These are phyloP conservation scores for Selaginella tamariscina DNA, from an alignment of 75 land plant genomes.

Conservation along the genomic window DNA sequence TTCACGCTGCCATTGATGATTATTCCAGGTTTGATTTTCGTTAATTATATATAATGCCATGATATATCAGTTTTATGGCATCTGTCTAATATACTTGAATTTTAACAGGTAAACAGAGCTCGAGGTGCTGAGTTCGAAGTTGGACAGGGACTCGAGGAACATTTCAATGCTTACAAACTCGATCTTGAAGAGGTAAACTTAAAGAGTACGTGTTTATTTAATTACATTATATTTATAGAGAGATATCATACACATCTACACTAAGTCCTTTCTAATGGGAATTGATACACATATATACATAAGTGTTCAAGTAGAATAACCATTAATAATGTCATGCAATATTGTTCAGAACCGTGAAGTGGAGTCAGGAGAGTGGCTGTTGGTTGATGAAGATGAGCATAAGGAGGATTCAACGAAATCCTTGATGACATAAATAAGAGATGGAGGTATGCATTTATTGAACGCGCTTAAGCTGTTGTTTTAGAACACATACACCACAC, in stretches of 20 bases:
- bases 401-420: background rate
- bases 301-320: background rate
- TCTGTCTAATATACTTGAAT: too few species aligned
- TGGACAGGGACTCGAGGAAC: conserved; percentile 21
- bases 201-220: too few species aligned
- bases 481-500: too few species aligned
- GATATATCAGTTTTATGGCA: too few species aligned
- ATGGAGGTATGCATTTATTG: background rate
- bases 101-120: too few species aligned
- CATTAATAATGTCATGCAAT: background rate
- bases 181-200: conserved; percentile 13
- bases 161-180: conserved; percentile 39
- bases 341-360: background rate
- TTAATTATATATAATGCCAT: too few species aligned
- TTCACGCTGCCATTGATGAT: too few species aligned
- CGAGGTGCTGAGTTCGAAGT: conserved; percentile 34
- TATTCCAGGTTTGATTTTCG: too few species aligned
- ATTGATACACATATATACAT: background rate
- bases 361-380: conserved; percentile 3
- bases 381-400: background rate
- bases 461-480: too few species aligned
- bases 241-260: too few species aligned
- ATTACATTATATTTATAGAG: too few species aligned
- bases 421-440: background rate
- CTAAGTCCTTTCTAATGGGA: background rate